These are phyloP conservation scores for Botrytis hyacinthi DNA, from an alignment of 2,329 filamentous ascomycete species.

Conservation along the genomic window DNA sequence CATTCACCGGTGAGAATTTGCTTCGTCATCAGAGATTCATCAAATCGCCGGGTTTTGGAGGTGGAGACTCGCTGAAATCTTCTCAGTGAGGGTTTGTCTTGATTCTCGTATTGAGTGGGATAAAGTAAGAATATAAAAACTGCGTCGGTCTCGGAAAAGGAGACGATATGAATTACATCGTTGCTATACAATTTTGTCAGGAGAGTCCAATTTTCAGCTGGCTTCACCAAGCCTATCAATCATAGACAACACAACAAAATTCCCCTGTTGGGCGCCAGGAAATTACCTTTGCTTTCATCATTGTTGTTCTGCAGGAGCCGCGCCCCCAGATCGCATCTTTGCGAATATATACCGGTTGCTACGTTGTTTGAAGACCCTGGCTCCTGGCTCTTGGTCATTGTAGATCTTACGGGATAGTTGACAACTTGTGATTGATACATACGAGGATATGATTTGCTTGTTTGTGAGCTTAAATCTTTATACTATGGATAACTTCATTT, in stretches of 20 bases:
- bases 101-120: not conserved
- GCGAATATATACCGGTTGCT: slow-evolving; percentile 7
- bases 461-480: slow-evolving; percentile 12
- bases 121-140: not conserved
- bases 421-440: not conserved
- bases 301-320: not conserved
- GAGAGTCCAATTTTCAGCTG: not conserved
- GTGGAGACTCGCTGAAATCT: slow-evolving; percentile 2
- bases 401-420: not conserved
- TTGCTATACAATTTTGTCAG: not conserved
- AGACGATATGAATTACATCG: not conserved
- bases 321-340: not conserved
- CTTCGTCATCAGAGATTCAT: not conserved
- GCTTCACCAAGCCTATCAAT: not conserved
- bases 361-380: not conserved
- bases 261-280: not conserved
- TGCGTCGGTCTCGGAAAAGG: not conserved
- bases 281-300: not conserved
- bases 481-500: not conserved
- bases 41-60: not conserved
- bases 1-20: not conserved
- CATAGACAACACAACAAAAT: not conserved
- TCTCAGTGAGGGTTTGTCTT: not conserved
- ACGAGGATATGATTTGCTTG: not conserved
- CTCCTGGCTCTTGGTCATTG: not conserved